Base-by-base conservation (phyloP, 129 eudicot genomes). In the Saposhnikovia divaricata region DNA sequence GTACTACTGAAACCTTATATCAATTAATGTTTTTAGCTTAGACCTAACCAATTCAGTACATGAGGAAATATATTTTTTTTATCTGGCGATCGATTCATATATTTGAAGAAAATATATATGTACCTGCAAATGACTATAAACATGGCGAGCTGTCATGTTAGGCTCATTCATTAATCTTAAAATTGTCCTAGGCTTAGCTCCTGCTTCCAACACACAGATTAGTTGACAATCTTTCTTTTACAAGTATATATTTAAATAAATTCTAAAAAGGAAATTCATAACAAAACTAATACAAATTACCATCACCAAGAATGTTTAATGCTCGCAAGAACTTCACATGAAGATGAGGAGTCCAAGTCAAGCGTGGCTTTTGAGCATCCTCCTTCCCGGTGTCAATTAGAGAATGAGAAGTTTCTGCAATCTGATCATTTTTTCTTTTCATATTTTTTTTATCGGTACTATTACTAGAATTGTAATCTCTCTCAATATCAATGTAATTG, bases 121-220 rank as follows among this genome's bases (percentile, higher is more conserved):
- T 57, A 23, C 66, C 66, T 57, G 66, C 0, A 57, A 9, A n/a
- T 23, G 81, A 63, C 81, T 78, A 43, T 27, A 43, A 14, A 78
- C 61, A 25, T 78, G 59, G 40, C 27, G 59, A 61, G 27, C 6
- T n/a, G 81, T 78, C 81, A 78, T 63, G 53, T n/a, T 3, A 37
- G 81, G 81, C 81, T 9, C 74, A 13, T 78, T 43, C 81, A 78
- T 78, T 16, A 78, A 5, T 15, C 3, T 78, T 78, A 78, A n/a
- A 50, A 78, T 3, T 9, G 21, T 25, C 43, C 27, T 78, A 0
- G 81, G 81, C 5, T 43, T 21, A 38, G 61, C 40, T 61, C 19
- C 74, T 25, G 55, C 14, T 4, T 25, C 21, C 77, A 55, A 0
- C 7, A 39, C 19, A 42, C 7, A 34, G 9, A 2, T 57, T 1